A percentile compares a stretch with the other conserved stretches of the same genome.
phyloP scores from a whole-genome alignment of 371 early-diverging fungal species.

The Cokeromyces recurvatus region DNA sequence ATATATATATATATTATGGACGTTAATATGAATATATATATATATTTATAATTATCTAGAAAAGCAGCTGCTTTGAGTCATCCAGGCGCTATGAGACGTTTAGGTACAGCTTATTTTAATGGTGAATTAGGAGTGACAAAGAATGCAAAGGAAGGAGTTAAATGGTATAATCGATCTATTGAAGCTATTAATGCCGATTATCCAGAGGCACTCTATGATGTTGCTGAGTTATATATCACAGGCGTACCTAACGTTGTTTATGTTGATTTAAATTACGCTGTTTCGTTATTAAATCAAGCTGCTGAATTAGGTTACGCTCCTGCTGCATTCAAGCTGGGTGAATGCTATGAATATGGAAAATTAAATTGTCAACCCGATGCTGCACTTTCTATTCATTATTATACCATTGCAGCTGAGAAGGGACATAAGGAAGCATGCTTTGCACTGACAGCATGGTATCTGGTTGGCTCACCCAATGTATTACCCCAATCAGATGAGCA shows the following conservation, averaged over 20 bases:
- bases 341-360: slow-evolving; percentile 71
- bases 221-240: slow-evolving; percentile 60
- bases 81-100: slow-evolving; percentile 64
- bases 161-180: slow-evolving; percentile 70
- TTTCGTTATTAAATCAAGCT: slow-evolving; percentile 62
- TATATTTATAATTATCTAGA: no score
- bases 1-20: no score
- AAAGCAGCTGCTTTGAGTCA: slow-evolving; percentile 64
- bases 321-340: slow-evolving; percentile 69
- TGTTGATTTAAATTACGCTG: slow-evolving; percentile 63
- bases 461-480: slow-evolving; percentile 67
- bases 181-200: slow-evolving; percentile 67
- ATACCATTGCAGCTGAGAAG: slow-evolving; percentile 74
- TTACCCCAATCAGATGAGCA: slow-evolving; percentile 73
- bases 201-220: slow-evolving; percentile 73
- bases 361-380: slow-evolving; percentile 58
- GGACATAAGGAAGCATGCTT: slow-evolving; percentile 83
- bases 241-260: slow-evolving; percentile 63
- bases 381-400: slow-evolving; percentile 60
- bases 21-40: no score
- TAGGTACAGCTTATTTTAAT: slow-evolving; percentile 61
- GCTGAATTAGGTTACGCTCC: slow-evolving; percentile 71
- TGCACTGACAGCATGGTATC: slow-evolving; percentile 81
- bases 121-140: slow-evolving; percentile 57
- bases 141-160: slow-evolving; percentile 66